Conservation (phyloP, 495 filamentous ascomycete species). For the Penicillium coffeae region DNA sequence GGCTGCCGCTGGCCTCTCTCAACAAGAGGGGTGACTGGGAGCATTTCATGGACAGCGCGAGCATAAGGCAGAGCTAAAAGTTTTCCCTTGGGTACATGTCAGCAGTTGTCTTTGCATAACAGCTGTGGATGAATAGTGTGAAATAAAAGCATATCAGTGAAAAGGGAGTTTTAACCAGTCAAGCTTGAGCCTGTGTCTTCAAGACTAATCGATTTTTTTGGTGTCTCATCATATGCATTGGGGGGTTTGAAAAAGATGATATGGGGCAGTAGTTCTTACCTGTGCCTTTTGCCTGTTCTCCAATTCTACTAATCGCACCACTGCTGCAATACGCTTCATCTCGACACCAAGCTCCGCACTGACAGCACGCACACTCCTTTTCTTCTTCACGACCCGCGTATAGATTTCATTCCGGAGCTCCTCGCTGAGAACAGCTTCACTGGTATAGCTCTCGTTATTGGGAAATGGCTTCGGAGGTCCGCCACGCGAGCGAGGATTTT, state of each 20-base stretch:
- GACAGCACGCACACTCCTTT: conserved; percentile 69
- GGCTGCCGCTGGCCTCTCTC: conserved; percentile 16
- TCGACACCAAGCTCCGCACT: conserved; percentile 76
- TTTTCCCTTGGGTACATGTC: conserved; percentile 58
- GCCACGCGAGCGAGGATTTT: conserved; percentile 20
- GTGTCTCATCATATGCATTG: conserved; percentile 61
- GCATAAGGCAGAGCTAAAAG: conserved; percentile 71
- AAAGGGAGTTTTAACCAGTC: conserved; percentile 64
- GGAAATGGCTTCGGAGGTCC: conserved; percentile 62
- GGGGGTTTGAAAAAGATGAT: conserved; percentile 8
- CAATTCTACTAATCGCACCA: conserved; percentile 80
- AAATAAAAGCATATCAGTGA: conserved; percentile 26
- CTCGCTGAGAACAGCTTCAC: conserved; percentile 72
- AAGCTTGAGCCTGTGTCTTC: conserved; percentile 66
- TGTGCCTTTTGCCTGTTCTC: conserved; percentile 72
- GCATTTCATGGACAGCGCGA: conserved; percentile 72
- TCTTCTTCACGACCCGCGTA: conserved; percentile 55
- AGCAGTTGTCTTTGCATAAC: conserved; percentile 13
- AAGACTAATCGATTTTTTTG: conserved; percentile 97
- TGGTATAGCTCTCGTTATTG: conserved; percentile 65
- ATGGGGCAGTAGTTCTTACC: conserved; percentile 50
- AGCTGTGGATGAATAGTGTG: conserved; percentile 1
- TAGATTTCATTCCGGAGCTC: conserved; percentile 73
- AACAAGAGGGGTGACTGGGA: conserved; percentile 55
- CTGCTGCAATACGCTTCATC: conserved; percentile 82